Conservation (phyloP, 2,329 filamentous ascomycete genomes). For the Hymenoscyphus infarciens region DNA sequence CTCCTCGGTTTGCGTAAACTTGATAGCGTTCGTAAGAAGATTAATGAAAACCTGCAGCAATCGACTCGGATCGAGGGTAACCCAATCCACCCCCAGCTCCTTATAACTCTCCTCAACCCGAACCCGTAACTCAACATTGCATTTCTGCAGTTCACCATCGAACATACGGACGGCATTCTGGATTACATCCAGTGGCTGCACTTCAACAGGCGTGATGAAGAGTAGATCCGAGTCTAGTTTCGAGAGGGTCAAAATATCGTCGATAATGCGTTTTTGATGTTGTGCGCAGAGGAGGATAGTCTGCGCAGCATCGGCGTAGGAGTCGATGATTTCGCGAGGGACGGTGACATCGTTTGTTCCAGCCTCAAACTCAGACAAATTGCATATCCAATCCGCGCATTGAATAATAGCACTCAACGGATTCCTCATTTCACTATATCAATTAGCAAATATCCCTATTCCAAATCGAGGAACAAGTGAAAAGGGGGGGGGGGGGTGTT, state of each 20-base stretch:
- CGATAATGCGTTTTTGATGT: conserved; percentile 72
- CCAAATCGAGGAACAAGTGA: not conserved
- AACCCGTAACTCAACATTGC: conserved; percentile 67
- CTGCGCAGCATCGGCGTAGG: conserved; percentile 66
- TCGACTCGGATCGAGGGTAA: conserved; percentile 69
- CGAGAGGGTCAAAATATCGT: conserved; percentile 61
- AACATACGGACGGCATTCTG: conserved; percentile 72
- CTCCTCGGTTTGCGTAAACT: conserved; percentile 58
- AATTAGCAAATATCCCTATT: conserved; percentile 5
- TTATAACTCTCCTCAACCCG: conserved; percentile 63
- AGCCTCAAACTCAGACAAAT: conserved; percentile 38
- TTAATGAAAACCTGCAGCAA: conserved; percentile 75
- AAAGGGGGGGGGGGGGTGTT: not conserved
- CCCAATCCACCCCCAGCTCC: conserved; percentile 62
- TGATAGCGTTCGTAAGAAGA: conserved; percentile 64
- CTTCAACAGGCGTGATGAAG: conserved; percentile 64
- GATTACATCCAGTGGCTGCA: conserved; percentile 63
- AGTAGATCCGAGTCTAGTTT: conserved; percentile 70
- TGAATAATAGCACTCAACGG: conserved; percentile 70
- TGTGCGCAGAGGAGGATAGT: conserved; percentile 73
- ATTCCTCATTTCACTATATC: conserved; percentile 60
- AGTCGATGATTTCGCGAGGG: conserved; percentile 46
- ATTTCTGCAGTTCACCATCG: conserved; percentile 66
- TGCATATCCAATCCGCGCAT: conserved; percentile 67
- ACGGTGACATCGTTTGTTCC: conserved; percentile 29